A percentile compares a stretch with the other conserved stretches of the same genome.
phyloP scores from a whole-genome alignment of 306 rosid genomes.

The Canavalia gladiata region DNA sequence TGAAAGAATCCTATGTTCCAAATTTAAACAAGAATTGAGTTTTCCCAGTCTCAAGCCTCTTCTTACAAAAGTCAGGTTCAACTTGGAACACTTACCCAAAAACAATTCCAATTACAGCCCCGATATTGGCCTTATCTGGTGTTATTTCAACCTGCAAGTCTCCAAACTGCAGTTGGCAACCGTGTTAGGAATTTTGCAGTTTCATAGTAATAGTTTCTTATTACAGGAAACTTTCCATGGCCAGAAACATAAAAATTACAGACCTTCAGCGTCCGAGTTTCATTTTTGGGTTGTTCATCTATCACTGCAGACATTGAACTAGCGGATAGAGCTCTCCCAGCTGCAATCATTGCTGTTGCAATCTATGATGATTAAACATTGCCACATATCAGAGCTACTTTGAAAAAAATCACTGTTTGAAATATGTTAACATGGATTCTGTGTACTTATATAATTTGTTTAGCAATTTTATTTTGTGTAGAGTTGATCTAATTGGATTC shows the following conservation, averaged over 20 bases:
- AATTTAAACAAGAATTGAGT: conserved; percentile 39
- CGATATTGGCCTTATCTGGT: conserved; percentile 74
- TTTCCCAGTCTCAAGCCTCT: conserved; percentile 9
- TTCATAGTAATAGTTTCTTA: conserved; percentile 21
- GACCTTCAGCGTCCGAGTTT: conserved; percentile 80
- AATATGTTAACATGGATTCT: conserved; percentile 22
- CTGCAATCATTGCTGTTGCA: conserved; percentile 73
- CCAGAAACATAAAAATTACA: conserved; percentile 40
- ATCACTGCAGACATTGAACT: conserved; percentile 55
- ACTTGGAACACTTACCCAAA: conserved; percentile 69
- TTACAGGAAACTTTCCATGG: conserved; percentile 35
- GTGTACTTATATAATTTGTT: not conserved
- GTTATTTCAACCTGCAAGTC: conserved; percentile 90
- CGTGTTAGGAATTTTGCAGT: conserved; percentile 39
- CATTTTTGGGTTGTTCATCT: conserved; percentile 65
- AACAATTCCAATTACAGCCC: conserved; percentile 69
- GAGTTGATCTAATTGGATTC: conserved; percentile 28
- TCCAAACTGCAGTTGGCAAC: conserved; percentile 77
- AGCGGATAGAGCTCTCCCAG: conserved; percentile 76
- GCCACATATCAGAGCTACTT: conserved; percentile 45
- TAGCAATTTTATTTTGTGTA: not conserved
- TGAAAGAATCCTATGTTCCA: conserved; percentile 72
- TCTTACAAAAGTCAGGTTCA: conserved; percentile 16
- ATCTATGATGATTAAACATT: conserved; percentile 66
- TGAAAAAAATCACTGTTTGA: conserved; percentile 36